These are phyloP conservation scores for Talaromyces verruculosus DNA, from an alignment of 2,329 filamentous ascomycete species.

Conservation along the genomic window DNA sequence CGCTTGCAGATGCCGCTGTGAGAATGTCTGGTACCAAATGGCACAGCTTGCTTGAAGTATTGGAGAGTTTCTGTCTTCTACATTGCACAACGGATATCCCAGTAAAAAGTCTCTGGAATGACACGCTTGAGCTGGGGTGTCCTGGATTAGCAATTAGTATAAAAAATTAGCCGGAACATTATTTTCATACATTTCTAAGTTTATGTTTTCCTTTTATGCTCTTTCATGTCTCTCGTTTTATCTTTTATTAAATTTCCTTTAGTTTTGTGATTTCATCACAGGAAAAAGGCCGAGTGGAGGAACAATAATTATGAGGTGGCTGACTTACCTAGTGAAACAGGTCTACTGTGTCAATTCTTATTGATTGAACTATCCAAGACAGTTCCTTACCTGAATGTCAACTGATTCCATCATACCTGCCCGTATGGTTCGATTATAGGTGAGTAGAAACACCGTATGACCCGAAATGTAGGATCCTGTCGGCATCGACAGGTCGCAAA, in stretches of 20 bases:
- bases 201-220: not conserved
- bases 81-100: not conserved
- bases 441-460: not conserved
- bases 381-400: not conserved
- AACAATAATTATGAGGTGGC: not conserved
- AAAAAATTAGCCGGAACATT: not conserved
- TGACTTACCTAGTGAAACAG: not conserved
- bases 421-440: not conserved
- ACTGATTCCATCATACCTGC: not conserved
- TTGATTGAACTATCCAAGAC: not conserved
- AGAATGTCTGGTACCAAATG: not conserved
- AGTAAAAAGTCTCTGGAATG: not conserved
- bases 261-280: not conserved
- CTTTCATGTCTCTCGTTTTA: not conserved
- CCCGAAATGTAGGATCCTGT: not conserved
- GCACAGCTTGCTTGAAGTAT: not conserved
- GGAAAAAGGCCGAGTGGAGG: not conserved
- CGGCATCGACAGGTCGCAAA: not conserved
- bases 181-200: not conserved
- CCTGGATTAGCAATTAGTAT: not conserved
- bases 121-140: not conserved
- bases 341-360: not conserved
- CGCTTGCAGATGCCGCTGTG: not conserved
- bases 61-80: no score
- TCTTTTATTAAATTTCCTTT: not conserved